Evolutionary conservation across 345 rosid genomes (phyloP), one percentile per base, ranked within the genome.

Genomic region (Linum lewisii): DNA sequence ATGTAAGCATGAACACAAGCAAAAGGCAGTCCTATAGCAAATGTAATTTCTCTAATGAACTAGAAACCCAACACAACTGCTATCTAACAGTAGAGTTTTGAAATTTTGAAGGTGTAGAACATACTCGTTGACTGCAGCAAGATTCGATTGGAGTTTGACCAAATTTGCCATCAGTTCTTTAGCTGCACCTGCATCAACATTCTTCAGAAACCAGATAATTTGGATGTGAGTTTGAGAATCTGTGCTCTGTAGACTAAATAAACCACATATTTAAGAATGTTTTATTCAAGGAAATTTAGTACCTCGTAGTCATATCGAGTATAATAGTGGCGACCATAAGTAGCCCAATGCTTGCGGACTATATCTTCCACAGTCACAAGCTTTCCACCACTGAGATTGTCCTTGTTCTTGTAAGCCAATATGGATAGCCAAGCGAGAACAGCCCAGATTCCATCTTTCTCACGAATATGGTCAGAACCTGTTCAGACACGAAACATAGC

Each of bases 231-330:
- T 51, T 62, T 1, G 57, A 53, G 60, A 61, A 21, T 36, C 65
- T 34, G 62, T 51, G 36, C 36, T 42, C 15, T 4, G 18, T 42
- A 11, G 18, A 42, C 47, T 11, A 42, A 6, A 34, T n/a, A 34
- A 1, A 42, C 18, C 47, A 42, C 18, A 11, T 42, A 42, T 3
- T 11, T 1, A 42, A 42, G 14, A 42, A 42, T 11, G 11, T 7
- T 16, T 16, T 42, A 38, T 42, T 42, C 14, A 54, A 4, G 18
- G 19, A 57, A 68, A 16, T 24, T 54, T 44, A 29, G 45, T 76
- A 94, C 99, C 90, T 90, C 99, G 66, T 94, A 94, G 71, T 94
- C 97, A 63, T 94, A 94, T 65, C 99, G 87, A 58, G 97, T 94
- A 73, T 94, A 94, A 65, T 90, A 94, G 75, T 90, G 99, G 60